Percentiles rank a stretch among this genome's conserved stretches.
These are phyloP conservation scores for Vickermania ingenoplastis DNA, from an alignment of 208 protist species.

Conservation along the genomic window DNA sequence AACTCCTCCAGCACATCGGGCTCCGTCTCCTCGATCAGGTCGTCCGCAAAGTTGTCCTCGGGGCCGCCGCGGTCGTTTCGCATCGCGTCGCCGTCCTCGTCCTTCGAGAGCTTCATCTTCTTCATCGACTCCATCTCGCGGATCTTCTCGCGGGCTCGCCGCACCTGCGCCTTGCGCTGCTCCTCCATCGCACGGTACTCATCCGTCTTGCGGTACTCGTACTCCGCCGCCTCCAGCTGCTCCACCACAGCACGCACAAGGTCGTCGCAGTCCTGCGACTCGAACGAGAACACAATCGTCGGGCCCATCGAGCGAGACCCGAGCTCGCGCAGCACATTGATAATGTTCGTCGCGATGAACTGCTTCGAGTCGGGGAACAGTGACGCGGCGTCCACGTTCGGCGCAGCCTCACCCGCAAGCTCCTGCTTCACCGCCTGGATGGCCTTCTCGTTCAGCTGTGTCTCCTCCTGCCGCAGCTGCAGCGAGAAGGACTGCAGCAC, in stretches of 20 bases:
- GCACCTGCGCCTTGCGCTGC: conserved; percentile 45
- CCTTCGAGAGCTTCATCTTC: conserved; percentile 57
- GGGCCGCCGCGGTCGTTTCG: conserved; percentile 38
- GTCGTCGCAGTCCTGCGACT: conserved; percentile 80
- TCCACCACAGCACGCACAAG: conserved; percentile 71
- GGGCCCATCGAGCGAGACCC: conserved; percentile 80
- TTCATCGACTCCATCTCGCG: conserved; percentile 71
- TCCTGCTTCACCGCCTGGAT: not conserved
- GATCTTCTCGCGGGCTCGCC: conserved; percentile 45
- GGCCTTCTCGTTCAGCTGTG: conserved; percentile 45
- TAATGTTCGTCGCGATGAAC: conserved; percentile 73
- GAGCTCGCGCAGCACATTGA: conserved; percentile 86
- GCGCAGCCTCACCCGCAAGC: not conserved
- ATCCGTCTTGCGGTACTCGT: conserved; percentile 68
- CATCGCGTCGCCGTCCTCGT: conserved; percentile 65
- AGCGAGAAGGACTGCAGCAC: conserved; percentile 66
- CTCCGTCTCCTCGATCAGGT: conserved; percentile 52
- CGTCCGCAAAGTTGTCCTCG: conserved; percentile 20
- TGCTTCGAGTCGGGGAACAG: conserved; percentile 76
- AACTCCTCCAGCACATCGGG: conserved; percentile 84
- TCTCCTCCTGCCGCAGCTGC: conserved; percentile 63
- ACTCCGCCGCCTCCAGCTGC: conserved; percentile 70
- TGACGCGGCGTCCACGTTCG: no score
- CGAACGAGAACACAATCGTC: conserved; percentile 88
- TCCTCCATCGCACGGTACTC: conserved; percentile 72